A percentile compares a stretch with the other conserved stretches of the same genome.
These are phyloP conservation scores for Cutaneotrichosporon sp. DNA, from an alignment of 1,284 basidiomycete species.

Conservation along the genomic window DNA sequence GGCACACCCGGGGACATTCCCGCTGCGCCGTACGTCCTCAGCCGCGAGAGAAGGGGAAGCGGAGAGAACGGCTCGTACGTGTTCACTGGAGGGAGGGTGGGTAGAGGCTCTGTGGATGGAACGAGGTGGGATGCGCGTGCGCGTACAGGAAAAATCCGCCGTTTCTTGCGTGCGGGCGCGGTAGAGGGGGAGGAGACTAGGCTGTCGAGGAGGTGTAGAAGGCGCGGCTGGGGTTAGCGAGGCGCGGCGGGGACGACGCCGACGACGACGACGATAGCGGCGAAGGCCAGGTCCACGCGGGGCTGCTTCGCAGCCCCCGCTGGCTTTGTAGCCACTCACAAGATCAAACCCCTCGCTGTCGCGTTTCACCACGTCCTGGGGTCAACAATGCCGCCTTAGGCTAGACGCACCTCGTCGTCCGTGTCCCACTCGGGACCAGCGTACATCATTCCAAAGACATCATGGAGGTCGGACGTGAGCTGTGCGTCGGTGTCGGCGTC, in stretches of 20 bases:
- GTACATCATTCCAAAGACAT: slow-evolving; percentile 14
- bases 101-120: slow-evolving; percentile 25
- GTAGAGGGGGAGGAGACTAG: neutral
- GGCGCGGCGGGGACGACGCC: too few species aligned
- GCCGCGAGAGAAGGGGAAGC: slow-evolving; percentile 29
- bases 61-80: slow-evolving; percentile 35
- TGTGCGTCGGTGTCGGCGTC: neutral
- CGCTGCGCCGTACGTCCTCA: slow-evolving; percentile 28
- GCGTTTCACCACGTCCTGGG: neutral
- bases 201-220: slow-evolving; percentile 7
- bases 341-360: neutral
- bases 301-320: neutral
- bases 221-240: slow-evolving; percentile 1
- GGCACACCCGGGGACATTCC: slow-evolving; percentile 17
- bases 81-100: slow-evolving; percentile 15
- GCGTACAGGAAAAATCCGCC: slow-evolving; percentile 7
- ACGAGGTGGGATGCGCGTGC: slow-evolving; percentile 4
- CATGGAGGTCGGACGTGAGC: slow-evolving; percentile 13
- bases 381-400: neutral
- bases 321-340: too few species aligned
- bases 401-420: slow-evolving; percentile 6
- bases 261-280: too few species aligned
- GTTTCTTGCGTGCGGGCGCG: neutral
- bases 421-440: slow-evolving; percentile 12
- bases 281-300: too few species aligned